Percentiles rank a stretch among this genome's conserved stretches.
phyloP scores from a whole-genome alignment of 2,329 filamentous ascomycete species.

The Aquanectria penicillioides region DNA sequence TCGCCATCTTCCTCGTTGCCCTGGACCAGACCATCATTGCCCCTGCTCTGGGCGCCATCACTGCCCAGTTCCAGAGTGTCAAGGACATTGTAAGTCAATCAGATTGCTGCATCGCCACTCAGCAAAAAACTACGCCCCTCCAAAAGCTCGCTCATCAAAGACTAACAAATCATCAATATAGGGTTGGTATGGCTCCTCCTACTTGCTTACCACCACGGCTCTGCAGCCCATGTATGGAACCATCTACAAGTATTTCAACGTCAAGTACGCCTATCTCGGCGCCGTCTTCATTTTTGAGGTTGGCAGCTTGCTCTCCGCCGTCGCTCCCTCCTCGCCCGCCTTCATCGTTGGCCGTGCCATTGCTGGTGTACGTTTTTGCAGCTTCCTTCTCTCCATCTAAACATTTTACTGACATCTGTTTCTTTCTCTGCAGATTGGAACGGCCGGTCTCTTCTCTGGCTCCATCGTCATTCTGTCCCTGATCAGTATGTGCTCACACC shows the following conservation, averaged over 20 bases:
- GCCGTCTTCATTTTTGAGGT: conserved; percentile 56
- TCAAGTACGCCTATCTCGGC: conserved; percentile 57
- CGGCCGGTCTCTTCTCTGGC: conserved; percentile 61
- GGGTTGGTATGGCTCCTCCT: conserved; percentile 63
- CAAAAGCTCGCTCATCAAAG: no score
- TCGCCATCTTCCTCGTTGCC: conserved; percentile 60
- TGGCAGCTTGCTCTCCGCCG: conserved; percentile 56
- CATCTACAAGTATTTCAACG: conserved; percentile 60
- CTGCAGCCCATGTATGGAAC: conserved; percentile 61
- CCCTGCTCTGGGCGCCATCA: conserved; percentile 63
- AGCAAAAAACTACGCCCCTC: background rate
- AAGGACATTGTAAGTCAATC: conserved; percentile 54
- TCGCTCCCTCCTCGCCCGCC: conserved; percentile 56
- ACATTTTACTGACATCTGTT: conserved; percentile 25
- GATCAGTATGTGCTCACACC: conserved; percentile 44
- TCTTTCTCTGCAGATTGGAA: conserved; percentile 50
- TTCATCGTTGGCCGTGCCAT: conserved; percentile 64
- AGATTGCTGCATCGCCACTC: background rate
- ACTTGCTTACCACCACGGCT: conserved; percentile 60
- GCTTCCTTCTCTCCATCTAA: background rate
- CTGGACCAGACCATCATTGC: conserved; percentile 64
- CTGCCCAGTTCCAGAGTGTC: conserved; percentile 54
- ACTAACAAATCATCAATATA: conserved; percentile 25
- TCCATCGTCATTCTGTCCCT: conserved; percentile 59
- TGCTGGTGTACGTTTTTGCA: conserved; percentile 55